A percentile compares a stretch with the other conserved stretches of the same genome.
Conservation (phyloP, 257 asterid genomes). For the Voacanga thouarsii region DNA sequence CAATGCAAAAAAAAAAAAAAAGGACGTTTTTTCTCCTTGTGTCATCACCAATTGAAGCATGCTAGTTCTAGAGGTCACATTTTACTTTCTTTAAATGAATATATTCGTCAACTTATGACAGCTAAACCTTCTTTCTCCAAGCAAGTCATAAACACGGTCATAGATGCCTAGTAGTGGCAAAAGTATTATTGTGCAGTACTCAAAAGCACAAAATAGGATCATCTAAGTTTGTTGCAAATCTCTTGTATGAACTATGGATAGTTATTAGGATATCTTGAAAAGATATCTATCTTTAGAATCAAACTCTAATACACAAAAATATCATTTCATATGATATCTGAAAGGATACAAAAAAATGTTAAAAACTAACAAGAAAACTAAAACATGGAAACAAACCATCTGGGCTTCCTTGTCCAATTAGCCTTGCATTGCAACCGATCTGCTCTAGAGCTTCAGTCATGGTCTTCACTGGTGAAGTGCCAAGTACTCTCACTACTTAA, state of each 20-base stretch:
- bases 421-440: conserved; percentile 83
- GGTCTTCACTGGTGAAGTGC: conserved; percentile 71
- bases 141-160: neutral
- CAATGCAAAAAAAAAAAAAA: neutral
- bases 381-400: conserved; percentile 48
- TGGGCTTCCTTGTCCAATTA: conserved; percentile 90
- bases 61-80: neutral
- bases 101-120: neutral
- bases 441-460: conserved; percentile 90
- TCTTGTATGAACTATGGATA: neutral
- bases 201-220: neutral
- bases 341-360: neutral
- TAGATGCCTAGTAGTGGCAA: neutral
- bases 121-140: neutral
- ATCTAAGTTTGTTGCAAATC: neutral
- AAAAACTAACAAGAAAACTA: neutral
- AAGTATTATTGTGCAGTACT: neutral
- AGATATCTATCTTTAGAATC: neutral
- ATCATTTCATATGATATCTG: neutral
- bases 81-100: conserved; percentile 1
- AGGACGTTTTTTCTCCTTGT: neutral
- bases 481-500: conserved; percentile 89
- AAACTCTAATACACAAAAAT: neutral
- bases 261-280: neutral
- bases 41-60: neutral